phyloP scores from a whole-genome alignment of 2,329 filamentous ascomycete genomes.

The Botrytis galanthina region DNA sequence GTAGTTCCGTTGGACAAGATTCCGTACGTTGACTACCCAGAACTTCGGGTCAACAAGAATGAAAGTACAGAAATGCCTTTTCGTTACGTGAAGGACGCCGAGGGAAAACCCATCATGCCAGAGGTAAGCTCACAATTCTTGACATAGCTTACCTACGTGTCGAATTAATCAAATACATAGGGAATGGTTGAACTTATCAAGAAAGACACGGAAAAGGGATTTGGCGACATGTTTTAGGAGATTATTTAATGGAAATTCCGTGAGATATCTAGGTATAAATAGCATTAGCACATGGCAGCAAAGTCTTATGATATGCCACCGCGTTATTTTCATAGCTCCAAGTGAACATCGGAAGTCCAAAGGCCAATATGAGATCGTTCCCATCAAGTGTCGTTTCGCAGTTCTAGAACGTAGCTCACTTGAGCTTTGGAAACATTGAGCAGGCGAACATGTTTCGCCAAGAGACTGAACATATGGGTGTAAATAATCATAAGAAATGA shows the following conservation, averaged over 20 bases:
- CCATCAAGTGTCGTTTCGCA: background rate
- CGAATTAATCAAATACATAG: conserved; percentile 38
- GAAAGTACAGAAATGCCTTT: conserved; percentile 98
- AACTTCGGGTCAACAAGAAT: conserved; percentile 84
- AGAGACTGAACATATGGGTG: conserved; percentile 15
- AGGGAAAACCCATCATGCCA: conserved; percentile 86
- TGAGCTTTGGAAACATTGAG: background rate
- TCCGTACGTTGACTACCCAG: conserved; percentile 81
- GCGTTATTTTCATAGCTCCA: background rate
- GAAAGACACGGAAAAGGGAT: conserved; percentile 88
- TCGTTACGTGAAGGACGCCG: conserved; percentile 77
- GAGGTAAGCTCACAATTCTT: conserved; percentile 55
- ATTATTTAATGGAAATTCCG: background rate
- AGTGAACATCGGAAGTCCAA: background rate
- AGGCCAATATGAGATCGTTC: background rate
- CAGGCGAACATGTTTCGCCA: conserved; percentile 7
- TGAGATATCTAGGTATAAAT: background rate
- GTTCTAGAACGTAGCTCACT: conserved; percentile 8
- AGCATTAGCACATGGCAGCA: conserved; percentile 1
- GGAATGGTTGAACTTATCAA: conserved; percentile 94
- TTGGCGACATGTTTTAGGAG: conserved; percentile 78
- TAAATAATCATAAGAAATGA: background rate
- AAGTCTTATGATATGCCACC: background rate
- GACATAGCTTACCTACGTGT: background rate
- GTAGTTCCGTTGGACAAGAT: conserved; percentile 76